A percentile compares a stretch with the other conserved stretches of the same genome.
phyloP scores from a whole-genome alignment of 805 yeast genomes.

The Lachancea thermotolerans region DNA sequence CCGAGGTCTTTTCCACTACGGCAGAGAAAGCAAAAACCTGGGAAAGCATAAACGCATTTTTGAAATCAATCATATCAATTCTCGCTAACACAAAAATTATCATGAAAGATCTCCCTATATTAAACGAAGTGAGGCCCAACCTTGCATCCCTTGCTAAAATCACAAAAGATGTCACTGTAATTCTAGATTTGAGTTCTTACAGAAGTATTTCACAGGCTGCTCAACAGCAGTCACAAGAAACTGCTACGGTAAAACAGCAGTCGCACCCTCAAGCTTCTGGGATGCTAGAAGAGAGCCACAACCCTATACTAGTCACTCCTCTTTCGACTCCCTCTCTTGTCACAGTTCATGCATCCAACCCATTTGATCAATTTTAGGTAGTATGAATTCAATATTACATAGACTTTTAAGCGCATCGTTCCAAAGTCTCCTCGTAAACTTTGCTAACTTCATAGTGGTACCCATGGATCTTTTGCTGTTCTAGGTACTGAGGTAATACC shows the following conservation, averaged over 20 bases:
- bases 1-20: constrained; percentile 34
- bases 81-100: constrained; percentile 77
- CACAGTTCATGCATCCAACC: constrained; percentile 9
- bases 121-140: constrained; percentile 73
- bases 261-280: not conserved
- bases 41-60: constrained; percentile 77
- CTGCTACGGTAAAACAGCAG: not conserved
- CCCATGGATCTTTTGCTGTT: constrained; percentile 32
- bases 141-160: constrained; percentile 78
- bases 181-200: constrained; percentile 62
- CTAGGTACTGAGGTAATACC: constrained; percentile 33
- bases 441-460: constrained; percentile 40
- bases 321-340: constrained; percentile 12
- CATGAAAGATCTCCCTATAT: constrained; percentile 71
- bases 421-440: constrained; percentile 39
- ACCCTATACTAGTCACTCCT: constrained; percentile 7
- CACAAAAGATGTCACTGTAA: constrained; percentile 86
- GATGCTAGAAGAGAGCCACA: constrained; percentile 2
- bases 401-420: constrained; percentile 23
- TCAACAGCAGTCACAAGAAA: constrained; percentile 6
- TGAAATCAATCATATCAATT: constrained; percentile 77
- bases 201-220: constrained; percentile 23
- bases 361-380: constrained; percentile 10
- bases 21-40: constrained; percentile 60
- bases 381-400: not conserved